Conservation (phyloP, 345 rosid genomes). For the Euphorbia lathyris region DNA sequence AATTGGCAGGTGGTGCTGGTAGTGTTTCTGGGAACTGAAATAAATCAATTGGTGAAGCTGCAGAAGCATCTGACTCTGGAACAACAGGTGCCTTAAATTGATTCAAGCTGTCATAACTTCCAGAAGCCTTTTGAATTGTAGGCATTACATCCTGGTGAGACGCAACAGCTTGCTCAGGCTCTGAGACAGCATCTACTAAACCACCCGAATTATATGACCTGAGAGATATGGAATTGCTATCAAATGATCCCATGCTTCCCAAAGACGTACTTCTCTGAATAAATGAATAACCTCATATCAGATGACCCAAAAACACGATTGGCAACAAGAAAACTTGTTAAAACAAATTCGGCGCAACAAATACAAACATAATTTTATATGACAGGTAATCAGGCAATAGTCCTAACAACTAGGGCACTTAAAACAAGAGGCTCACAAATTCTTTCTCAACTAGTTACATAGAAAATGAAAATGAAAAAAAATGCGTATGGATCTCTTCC, state of each 20-base stretch:
- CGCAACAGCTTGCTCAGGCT: conserved; percentile 40
- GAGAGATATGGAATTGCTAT: conserved; percentile 53
- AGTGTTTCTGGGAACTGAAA: conserved; percentile 54
- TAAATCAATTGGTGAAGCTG: conserved; percentile 55
- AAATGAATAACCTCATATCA: conserved; percentile 27
- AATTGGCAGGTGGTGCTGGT: conserved; percentile 37
- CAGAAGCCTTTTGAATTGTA: conserved; percentile 30
- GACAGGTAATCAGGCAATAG: neutral
- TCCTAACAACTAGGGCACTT: neutral
- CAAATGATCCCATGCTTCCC: conserved; percentile 69
- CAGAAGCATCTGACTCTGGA: conserved; percentile 38
- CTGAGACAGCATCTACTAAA: conserved; percentile 47
- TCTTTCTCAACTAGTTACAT: neutral
- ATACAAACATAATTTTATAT: neutral
- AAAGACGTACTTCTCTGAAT: conserved; percentile 68
- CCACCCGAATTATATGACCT: conserved; percentile 56
- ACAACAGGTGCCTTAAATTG: conserved; percentile 33
- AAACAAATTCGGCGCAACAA: neutral
- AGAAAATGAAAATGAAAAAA: neutral
- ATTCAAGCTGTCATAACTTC: conserved; percentile 41
- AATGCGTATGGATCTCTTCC: neutral
- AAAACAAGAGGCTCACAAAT: neutral
- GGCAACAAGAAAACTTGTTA: conserved; percentile 1
- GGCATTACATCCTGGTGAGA: conserved; percentile 35
- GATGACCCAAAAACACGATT: conserved; percentile 5